Evolutionary conservation across 176 grass and related monocot genomes (phyloP), one percentile per base, ranked within the genome.

Genomic region (Miscanthus lutarioriparius): DNA sequence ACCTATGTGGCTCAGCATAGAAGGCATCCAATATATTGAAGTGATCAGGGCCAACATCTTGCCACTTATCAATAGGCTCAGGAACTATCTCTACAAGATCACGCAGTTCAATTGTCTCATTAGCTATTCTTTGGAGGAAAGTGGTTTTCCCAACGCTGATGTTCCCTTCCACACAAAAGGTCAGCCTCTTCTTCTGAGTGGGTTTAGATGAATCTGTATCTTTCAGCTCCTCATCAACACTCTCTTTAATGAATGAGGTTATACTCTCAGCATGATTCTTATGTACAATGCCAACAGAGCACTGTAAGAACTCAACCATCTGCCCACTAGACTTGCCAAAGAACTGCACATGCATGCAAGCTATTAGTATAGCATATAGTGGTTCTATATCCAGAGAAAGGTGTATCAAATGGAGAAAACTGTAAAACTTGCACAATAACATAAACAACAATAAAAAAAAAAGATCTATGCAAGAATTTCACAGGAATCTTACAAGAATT

Each of bases 81-180:
- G 97, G 93, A 45, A 99, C 93, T 86, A 99, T 88, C 85, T 99
- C 97, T 26, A 99, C 93, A 59, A 96, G 90, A 92, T 99, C 97
- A 74, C 90, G 88, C 2, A 99, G 79, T 87, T 99, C 97, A 80
- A 99, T 65, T 70, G 97, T 99, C 86, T 99, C 97, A 77, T 99
- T 94, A 80, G 97, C 97, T 81, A 96, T 96, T 84, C 93, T 89
- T 87, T 96, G 91, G 23, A 99, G 86, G 74, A 99, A 96, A 36
- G 93, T 99, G 84, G 88, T 91, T 65, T 99, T 99, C 39, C 97
- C 97, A 63, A 99, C 97, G 73, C 97, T 99, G 22, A 96, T 96
- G 83, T 99, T 99, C 65, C 97, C 97, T 89, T 99, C 97, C 30
- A 99, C 97, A 65, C 93, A 99, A 83, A 99, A 99, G 59, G 97